These are phyloP conservation scores for Kwoniella shivajii DNA, from an alignment of 1,284 basidiomycete genomes.

Conservation along the genomic window DNA sequence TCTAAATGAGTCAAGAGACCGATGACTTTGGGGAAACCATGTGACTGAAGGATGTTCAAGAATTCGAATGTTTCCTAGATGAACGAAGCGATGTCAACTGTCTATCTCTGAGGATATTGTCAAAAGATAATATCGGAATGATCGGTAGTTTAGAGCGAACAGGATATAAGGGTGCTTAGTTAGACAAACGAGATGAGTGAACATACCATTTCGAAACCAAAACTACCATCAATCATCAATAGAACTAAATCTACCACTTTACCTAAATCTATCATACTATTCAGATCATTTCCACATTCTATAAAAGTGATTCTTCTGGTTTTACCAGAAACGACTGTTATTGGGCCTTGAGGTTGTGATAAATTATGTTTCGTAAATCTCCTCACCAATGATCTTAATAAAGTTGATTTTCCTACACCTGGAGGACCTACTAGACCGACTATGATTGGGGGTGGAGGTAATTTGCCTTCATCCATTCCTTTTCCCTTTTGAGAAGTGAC, in stretches of 20 bases:
- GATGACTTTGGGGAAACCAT: constrained; percentile 98
- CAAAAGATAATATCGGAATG: background rate
- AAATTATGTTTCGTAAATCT: constrained; percentile 94
- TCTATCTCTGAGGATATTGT: too few species aligned
- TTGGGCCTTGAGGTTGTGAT: constrained; percentile 85
- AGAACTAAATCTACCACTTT: constrained; percentile 96
- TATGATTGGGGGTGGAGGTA: constrained; percentile 85
- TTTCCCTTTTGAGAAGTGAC: constrained; percentile 50
- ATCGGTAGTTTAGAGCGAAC: background rate
- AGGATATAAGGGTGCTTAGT: too few species aligned
- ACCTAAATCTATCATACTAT: constrained; percentile 96
- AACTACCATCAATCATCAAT: constrained; percentile 96
- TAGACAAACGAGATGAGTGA: background rate
- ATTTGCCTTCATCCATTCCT: constrained; percentile 49
- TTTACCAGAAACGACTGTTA: constrained; percentile 93
- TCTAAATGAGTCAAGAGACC: constrained; percentile 95
- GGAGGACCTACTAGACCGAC: constrained; percentile 97
- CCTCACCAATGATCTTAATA: constrained; percentile 88
- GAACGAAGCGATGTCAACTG: too few species aligned
- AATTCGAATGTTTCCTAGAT: constrained; percentile 97
- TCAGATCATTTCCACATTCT: constrained; percentile 97
- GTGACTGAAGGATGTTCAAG: constrained; percentile 92
- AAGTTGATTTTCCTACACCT: constrained; percentile 94
- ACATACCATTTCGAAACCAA: constrained; percentile 96
- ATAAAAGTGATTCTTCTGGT: constrained; percentile 90